Evolutionary conservation across 1,284 basidiomycete species (phyloP), one percentile per base, ranked within the genome.

Genomic region (Ustilago tritici): DNA sequence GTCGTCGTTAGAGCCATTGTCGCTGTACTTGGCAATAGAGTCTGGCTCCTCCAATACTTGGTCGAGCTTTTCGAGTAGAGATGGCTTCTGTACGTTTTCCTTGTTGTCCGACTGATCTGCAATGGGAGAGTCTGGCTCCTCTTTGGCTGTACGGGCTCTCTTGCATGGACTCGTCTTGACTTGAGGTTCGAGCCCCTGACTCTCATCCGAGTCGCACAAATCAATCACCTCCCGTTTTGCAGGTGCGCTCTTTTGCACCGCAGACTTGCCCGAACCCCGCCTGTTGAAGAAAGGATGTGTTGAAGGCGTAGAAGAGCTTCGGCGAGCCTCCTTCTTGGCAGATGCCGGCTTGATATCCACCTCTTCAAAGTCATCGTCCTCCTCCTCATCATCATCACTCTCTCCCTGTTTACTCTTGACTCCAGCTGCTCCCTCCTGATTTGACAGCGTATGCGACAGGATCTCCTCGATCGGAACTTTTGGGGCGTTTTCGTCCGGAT

Each of bases 281-380:
- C 53, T 59, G 17, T 46, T 23, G 40, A 72, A 72, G 53, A 62
- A 66, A 9, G 70, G 70, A 53, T 66, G 70, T 9, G 49, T 65
- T 1, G 47, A 43, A 0, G 41, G 28, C 0, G 31, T 35, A 0
- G 60, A 43, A 3, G 56, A 32, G 49, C 52, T 50, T 1, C n/a
- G 10, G 14, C 41, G 14, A 36, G 14, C 19, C 43, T 36, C 34
- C 50, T n/a, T 10, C 4, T 40, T 50, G 14, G 28, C 49, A 28
- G 40, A 5, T 3, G 52, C 35, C 8, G 64, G 60, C 49, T 73
- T 56, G 31, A 60, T 40, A 32, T 57, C 49, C 23, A 69, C 58
- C 31, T 70, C 93, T 91, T 80, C 72, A 55, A 76, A 70, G 11
- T 69, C 70, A 23, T 78, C 62, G 12, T 64, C 61, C 14, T 78